phyloP scores from a whole-genome alignment of 495 filamentous ascomycete species.

The Cryomyces antarcticus region DNA sequence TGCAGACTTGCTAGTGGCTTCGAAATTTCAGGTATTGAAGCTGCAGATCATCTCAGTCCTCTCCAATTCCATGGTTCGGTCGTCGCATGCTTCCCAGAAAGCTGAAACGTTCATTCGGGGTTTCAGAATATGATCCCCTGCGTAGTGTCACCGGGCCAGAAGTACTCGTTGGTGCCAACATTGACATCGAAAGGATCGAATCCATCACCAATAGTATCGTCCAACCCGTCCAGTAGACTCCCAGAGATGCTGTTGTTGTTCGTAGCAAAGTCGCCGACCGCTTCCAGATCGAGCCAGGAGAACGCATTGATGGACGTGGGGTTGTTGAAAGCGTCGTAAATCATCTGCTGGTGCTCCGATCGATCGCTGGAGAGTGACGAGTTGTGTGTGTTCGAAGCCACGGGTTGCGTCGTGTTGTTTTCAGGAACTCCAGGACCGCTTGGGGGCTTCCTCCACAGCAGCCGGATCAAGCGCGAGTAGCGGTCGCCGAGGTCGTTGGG shows the following conservation, averaged over 20 bases:
- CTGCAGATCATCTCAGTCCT: no score
- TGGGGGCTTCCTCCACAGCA: conserved; percentile 8
- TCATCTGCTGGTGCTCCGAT: background rate
- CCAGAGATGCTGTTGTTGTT: conserved; percentile 5
- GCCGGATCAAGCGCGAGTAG: conserved; percentile 6
- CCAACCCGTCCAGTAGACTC: conserved; percentile 2
- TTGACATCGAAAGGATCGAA: conserved; percentile 5
- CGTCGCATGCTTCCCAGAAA: no score
- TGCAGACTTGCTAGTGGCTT: no score
- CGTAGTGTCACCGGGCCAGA: conserved; percentile 1
- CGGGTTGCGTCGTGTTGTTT: background rate
- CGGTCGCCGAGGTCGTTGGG: conserved; percentile 7
- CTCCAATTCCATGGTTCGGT: no score
- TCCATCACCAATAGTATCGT: conserved; percentile 1
- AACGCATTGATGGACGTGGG: conserved; percentile 6
- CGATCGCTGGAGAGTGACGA: background rate
- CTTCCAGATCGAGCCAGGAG: conserved; percentile 9
- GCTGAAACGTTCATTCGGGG: no score
- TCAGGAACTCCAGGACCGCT: background rate
- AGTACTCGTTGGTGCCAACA: conserved; percentile 2
- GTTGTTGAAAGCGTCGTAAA: background rate
- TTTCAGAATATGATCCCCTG: conserved; percentile 5
- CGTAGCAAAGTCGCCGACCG: conserved; percentile 8
- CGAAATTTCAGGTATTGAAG: no score
- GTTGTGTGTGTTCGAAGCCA: background rate